These are phyloP conservation scores for Zygoascus sp. DNA, from an alignment of 1,139 yeast species.

Conservation along the genomic window DNA sequence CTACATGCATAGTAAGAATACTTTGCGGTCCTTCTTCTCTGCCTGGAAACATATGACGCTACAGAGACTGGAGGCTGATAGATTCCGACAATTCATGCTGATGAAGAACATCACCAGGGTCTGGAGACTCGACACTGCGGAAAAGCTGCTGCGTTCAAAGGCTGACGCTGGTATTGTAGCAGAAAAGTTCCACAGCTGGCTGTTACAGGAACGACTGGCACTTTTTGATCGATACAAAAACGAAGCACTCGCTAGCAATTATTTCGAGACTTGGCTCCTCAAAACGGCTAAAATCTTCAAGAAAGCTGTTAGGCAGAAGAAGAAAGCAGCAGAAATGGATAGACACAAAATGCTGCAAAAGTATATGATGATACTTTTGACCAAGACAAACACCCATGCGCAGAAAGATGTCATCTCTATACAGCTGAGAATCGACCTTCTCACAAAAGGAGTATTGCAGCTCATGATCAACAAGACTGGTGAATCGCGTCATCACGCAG, in stretches of 20 bases:
- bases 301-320: background rate
- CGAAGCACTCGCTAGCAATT: conserved; percentile 9
- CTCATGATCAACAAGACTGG: background rate
- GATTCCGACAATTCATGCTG: conserved; percentile 23
- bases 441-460: background rate
- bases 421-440: conserved; percentile 1
- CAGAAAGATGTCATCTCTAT: conserved; percentile 2
- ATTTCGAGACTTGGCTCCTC: conserved; percentile 17
- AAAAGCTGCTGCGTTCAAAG: conserved; percentile 5
- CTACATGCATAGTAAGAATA: background rate
- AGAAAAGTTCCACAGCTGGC: conserved; percentile 19
- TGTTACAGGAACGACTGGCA: conserved; percentile 18
- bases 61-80: conserved; percentile 19
- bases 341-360: conserved; percentile 4
- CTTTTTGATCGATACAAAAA: conserved; percentile 17
- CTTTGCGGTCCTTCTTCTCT: conserved; percentile 5
- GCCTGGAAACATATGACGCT: conserved; percentile 20
- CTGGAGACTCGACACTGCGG: conserved; percentile 21
- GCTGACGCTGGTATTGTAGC: conserved; percentile 13
- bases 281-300: conserved; percentile 1
- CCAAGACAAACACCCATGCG: background rate
- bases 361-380: background rate
- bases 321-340: conserved; percentile 12
- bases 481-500: background rate
- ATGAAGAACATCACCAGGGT: conserved; percentile 13